Evolutionary conservation across 2,329 filamentous ascomycete species (phyloP).

Genomic region (Harringtonia aguacate): DNA sequence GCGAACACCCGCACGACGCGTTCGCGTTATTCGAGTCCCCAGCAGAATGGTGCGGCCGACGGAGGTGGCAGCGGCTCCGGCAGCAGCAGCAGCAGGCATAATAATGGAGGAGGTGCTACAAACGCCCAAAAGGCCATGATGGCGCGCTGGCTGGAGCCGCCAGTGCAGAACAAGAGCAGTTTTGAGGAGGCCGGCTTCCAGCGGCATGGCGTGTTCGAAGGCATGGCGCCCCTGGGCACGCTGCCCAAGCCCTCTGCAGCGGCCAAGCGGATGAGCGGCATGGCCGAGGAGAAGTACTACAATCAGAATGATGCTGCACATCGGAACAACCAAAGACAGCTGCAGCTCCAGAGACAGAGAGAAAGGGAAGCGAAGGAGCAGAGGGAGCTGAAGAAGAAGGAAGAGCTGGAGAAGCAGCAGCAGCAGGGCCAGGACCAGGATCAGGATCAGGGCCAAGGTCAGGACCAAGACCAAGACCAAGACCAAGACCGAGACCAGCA

Average conservation of each 20-base stretch:
- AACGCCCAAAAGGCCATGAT: constrained; percentile 37
- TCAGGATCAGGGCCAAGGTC: not conserved
- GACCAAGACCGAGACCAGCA: not conserved
- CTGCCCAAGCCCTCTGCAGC: constrained; percentile 51
- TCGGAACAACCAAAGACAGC: not conserved
- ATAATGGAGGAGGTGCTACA: constrained; percentile 10
- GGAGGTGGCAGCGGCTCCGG: not conserved
- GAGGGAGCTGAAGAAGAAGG: not conserved
- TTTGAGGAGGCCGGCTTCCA: constrained; percentile 70
- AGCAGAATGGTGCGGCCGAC: constrained; percentile 14
- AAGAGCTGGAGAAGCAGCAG: not conserved
- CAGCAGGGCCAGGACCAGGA: not conserved
- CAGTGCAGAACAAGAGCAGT: constrained; percentile 52
- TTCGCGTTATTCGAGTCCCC: constrained; percentile 47
- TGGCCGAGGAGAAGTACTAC: constrained; percentile 8
- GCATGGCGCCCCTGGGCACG: constrained; percentile 73
- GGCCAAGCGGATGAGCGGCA: constrained; percentile 30
- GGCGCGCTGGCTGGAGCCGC: constrained; percentile 48
- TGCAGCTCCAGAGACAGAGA: not conserved
- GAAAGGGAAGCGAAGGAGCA: not conserved
- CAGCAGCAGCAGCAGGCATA: not conserved
- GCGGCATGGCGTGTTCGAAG: constrained; percentile 65
- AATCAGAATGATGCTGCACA: not conserved
- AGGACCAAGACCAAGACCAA: not conserved
- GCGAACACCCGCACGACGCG: constrained; percentile 38